Percentiles rank a stretch among this genome's conserved stretches.
phyloP scores from a whole-genome alignment of 805 yeast genomes.

The Zygosaccharomyces kombuchaensis region DNA sequence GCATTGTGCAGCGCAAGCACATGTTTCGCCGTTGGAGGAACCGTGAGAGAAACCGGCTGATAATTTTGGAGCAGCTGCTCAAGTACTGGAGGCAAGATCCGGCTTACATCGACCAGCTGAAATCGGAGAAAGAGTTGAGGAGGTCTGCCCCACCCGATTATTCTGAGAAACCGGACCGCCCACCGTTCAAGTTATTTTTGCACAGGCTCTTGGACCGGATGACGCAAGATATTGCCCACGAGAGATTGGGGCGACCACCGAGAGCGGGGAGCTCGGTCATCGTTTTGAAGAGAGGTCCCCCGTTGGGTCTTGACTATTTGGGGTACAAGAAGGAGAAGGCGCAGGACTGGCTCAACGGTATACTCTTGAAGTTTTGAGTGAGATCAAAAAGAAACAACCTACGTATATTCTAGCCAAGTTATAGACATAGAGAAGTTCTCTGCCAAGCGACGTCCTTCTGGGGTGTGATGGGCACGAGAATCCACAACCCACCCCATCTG shows the following conservation, averaged over 20 bases:
- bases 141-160: neutral
- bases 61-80: conserved; percentile 8
- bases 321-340: conserved; percentile 6
- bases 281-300: conserved; percentile 10
- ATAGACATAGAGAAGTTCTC: too few species aligned
- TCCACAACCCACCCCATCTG: too few species aligned
- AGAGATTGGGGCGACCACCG: conserved; percentile 10
- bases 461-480: too few species aligned
- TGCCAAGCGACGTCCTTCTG: too few species aligned
- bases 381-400: conserved; percentile 36
- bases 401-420: too few species aligned
- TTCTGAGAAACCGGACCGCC: conserved; percentile 2
- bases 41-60: conserved; percentile 7
- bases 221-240: conserved; percentile 4
- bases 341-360: conserved; percentile 7
- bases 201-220: conserved; percentile 5
- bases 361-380: conserved; percentile 6
- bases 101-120: neutral
- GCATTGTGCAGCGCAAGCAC: conserved; percentile 10
- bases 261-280: conserved; percentile 9
- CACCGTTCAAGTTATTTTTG: conserved; percentile 8
- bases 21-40: conserved; percentile 11
- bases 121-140: conserved; percentile 1
- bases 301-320: conserved; percentile 10
- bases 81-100: conserved; percentile 10